Base-by-base conservation (phyloP, 1,284 basidiomycete species). In the Acaromyces ingoldii region DNA sequence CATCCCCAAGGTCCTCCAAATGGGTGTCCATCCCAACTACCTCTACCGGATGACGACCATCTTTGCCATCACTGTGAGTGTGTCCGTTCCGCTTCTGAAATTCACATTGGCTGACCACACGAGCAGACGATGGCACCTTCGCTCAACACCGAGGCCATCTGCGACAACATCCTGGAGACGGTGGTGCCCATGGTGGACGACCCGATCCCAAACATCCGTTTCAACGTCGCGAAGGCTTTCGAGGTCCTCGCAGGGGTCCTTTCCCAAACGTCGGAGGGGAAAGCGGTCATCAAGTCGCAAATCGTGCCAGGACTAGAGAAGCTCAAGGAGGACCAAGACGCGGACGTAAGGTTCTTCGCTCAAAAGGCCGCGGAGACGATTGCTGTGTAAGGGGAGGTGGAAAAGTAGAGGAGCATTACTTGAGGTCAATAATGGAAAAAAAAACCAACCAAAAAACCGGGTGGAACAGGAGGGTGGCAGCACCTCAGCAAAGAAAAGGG, bases 31-130 rank as follows among this genome's bases (percentile, higher is more conserved):
- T 79, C 89, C 90, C 21, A 99, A 96, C 77, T 98, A 98, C 78
- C 82, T 98, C 31, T 96, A 91, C 79, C 83, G 95, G 70, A 96
- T 99, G 91, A 99, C 95, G 6, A 98, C 95, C 24, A 91, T 98
- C 51, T 92, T 98, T 78, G 93, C 95, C 45, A 95, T 99, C 73
- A 92, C 90, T 64, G 92, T 93, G 74, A 65, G 85, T 78, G 31
- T 47, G 13, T 53, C 45, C 24, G 33, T 13, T 13, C 33, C 33
- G 13, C 19, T 34, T 13, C 19, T 13, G 33, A 34, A 34, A 13
- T 34, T 11, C 11, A 34, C 33, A n/a, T 34, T 34, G 33, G 33
- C 11, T n/a, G 33, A 11, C 19, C 9, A 11, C 33, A 2, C 11
- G 36, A 7, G 9, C 36, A 95, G 90, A 93, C 90, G 25, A 96